A percentile compares a stretch with the other conserved stretches of the same genome.
phyloP scores from a whole-genome alignment of 768 basidiomycete genomes.

The Royoungia palumana region DNA sequence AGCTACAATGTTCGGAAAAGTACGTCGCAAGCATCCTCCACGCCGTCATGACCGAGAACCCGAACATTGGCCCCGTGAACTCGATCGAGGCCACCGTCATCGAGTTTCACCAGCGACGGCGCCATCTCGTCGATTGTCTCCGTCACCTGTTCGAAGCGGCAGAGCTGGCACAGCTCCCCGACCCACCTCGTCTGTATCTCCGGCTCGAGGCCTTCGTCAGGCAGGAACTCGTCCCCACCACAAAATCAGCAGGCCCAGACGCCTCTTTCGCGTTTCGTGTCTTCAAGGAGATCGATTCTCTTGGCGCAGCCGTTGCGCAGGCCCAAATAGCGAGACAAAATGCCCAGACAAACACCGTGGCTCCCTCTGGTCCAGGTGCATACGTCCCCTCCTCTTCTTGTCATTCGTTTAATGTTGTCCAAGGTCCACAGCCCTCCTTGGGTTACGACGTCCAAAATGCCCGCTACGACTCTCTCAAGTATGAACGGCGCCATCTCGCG shows the following conservation, averaged over 20 bases:
- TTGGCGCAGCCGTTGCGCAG: conserved; percentile 51
- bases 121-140: conserved; percentile 68
- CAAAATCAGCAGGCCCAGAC: conserved; percentile 34
- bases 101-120: conserved; percentile 66
- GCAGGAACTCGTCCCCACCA: conserved; percentile 48
- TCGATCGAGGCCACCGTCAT: conserved; percentile 65
- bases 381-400: not conserved
- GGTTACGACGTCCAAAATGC: conserved; percentile 66
- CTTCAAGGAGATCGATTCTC: conserved; percentile 59
- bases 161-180: conserved; percentile 42
- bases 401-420: conserved; percentile 5
- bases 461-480: conserved; percentile 68
- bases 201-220: conserved; percentile 55
- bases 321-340: conserved; percentile 59
- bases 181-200: conserved; percentile 45
- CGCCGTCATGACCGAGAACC: conserved; percentile 57
- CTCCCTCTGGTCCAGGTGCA: conserved; percentile 54
- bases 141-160: conserved; percentile 64
- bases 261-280: conserved; percentile 51
- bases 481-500: conserved; percentile 68
- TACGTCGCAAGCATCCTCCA: conserved; percentile 70
- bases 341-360: conserved; percentile 54
- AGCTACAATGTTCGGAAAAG: conserved; percentile 81
- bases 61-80: conserved; percentile 55
- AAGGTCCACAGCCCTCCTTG: conserved; percentile 46